Base-by-base conservation (phyloP, 2,329 filamentous ascomycete genomes). In the Podosphaera xanthii region DNA sequence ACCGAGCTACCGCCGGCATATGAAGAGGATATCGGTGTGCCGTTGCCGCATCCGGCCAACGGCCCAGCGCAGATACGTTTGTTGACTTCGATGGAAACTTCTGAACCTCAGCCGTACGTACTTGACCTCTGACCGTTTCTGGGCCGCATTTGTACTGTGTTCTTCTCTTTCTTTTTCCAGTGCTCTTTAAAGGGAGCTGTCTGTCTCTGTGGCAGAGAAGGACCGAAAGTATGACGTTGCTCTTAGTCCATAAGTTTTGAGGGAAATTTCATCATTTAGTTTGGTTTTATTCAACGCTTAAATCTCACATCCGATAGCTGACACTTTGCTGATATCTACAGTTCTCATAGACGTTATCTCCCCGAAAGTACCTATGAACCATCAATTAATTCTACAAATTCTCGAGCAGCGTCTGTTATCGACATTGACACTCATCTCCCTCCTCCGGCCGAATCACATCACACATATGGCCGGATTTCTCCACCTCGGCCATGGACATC, bases 381-480 rank as follows among this genome's bases (percentile, higher is more conserved):
- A 36, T 70, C 75, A 34, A 70, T 72, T 31, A 67, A 69, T 48
- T 73, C 72, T 22, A 66, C 72, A 57, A 71, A 74, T 8, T 76
- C 75, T 30, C 70, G 76, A 66, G 68, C 73, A 33, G 69, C 74
- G 4, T 78, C 76, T 1, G 71, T 79, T 36, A 67, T 79, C 46
- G 76, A 78, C 64, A 82, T 84, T 58, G 77, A 79, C 3, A 77
- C 77, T 2, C 72, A 75, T 61, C 81, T 85, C 68, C 76, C 76
- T 4, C 79, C 82, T 2, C 77, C 80, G 42, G 83, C 86, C 63
- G 75, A 78, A 1, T 77, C 81, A 4, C 87, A 85, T 65, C 68
- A 76, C 8, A 75, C 77, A 14, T 84, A 79, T 63, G 74, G 71
- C 59, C 69, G 73, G 10, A 65, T 69, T 12, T 81, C 82, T 4